phyloP scores from a whole-genome alignment of 1,139 yeast species.

The Pichia sp. region DNA sequence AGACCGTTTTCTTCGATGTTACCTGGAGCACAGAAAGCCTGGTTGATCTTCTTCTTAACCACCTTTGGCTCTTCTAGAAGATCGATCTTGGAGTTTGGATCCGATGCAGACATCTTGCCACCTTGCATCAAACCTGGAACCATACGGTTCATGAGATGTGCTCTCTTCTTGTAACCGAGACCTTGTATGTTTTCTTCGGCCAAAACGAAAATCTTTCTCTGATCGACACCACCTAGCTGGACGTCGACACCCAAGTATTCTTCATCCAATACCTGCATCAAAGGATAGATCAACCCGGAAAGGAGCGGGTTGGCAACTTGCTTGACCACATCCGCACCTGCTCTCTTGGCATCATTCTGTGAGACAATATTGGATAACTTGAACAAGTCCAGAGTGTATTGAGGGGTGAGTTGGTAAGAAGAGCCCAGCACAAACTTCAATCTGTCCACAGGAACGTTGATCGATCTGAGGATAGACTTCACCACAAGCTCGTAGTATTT shows the following conservation, averaged over 20 bases:
- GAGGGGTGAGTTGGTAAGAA: slow-evolving; percentile 71
- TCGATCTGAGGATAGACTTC: slow-evolving; percentile 77
- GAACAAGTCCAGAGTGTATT: slow-evolving; percentile 87
- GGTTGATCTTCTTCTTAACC: slow-evolving; percentile 83
- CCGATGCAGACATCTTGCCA: slow-evolving; percentile 98
- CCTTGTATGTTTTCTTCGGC: slow-evolving; percentile 91
- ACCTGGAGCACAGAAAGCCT: slow-evolving; percentile 96
- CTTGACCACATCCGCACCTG: slow-evolving; percentile 99
- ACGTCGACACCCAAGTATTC: slow-evolving; percentile 84
- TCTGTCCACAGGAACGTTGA: slow-evolving; percentile 88
- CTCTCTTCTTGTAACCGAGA: slow-evolving; percentile 93
- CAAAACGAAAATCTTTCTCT: slow-evolving; percentile 92
- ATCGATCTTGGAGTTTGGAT: slow-evolving; percentile 96
- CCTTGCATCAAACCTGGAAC: slow-evolving; percentile 97
- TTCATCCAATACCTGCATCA: slow-evolving; percentile 98
- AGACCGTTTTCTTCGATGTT: slow-evolving; percentile 88
- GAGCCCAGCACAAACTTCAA: slow-evolving; percentile 83
- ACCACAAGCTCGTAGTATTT: slow-evolving; percentile 80
- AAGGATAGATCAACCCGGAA: slow-evolving; percentile 92
- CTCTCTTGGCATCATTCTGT: slow-evolving; percentile 95
- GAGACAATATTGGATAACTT: slow-evolving; percentile 76
- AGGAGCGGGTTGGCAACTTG: slow-evolving; percentile 92
- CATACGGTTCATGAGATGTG: slow-evolving; percentile 98
- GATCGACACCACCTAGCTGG: slow-evolving; percentile 99
- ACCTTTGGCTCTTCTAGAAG: slow-evolving; percentile 81